Conservation (phyloP, 176 grass and related monocot genomes). For the Saccharum spontaneum region DNA sequence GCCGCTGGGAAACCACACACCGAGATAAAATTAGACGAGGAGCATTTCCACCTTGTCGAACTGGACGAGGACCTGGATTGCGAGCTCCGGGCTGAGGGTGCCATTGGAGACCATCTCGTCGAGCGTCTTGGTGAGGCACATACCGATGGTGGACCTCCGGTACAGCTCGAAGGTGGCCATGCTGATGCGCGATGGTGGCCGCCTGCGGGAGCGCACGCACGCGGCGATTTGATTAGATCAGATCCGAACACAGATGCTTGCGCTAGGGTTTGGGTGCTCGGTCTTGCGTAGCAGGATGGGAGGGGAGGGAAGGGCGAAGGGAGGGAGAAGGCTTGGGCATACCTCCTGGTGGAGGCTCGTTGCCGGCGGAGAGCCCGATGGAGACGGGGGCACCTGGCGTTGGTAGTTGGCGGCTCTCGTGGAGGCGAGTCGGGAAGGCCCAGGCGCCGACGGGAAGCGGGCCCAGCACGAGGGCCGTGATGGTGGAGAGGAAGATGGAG, state of each 20-base stretch:
- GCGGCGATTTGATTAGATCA: neutral
- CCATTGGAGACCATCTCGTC: slow-evolving; percentile 94
- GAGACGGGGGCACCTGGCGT: too few relatives aligned
- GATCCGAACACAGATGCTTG: neutral
- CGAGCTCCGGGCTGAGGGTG: slow-evolving; percentile 83
- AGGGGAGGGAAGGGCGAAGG: neutral
- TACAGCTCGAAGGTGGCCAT: slow-evolving; percentile 99
- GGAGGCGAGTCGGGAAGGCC: too few relatives aligned
- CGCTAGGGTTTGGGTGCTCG: neutral
- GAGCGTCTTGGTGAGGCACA: slow-evolving; percentile 88
- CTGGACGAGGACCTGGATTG: slow-evolving; percentile 93
- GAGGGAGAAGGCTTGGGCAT: too few relatives aligned
- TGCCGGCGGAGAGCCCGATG: too few relatives aligned
- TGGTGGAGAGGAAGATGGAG: too few relatives aligned
- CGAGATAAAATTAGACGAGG: neutral
- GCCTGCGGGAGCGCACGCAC: slow-evolving; percentile 17
- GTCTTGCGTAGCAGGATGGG: neutral
- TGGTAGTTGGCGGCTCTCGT: too few relatives aligned
- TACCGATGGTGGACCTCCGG: slow-evolving; percentile 79
- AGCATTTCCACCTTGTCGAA: slow-evolving; percentile 77
- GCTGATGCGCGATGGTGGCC: too few relatives aligned
- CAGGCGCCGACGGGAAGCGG: too few relatives aligned
- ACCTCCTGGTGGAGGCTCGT: too few relatives aligned
- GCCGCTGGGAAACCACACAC: neutral
- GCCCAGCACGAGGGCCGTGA: too few relatives aligned